Evolutionary conservation across 2,329 filamentous ascomycete genomes (phyloP).

Genomic region (Xylariales sp.): DNA sequence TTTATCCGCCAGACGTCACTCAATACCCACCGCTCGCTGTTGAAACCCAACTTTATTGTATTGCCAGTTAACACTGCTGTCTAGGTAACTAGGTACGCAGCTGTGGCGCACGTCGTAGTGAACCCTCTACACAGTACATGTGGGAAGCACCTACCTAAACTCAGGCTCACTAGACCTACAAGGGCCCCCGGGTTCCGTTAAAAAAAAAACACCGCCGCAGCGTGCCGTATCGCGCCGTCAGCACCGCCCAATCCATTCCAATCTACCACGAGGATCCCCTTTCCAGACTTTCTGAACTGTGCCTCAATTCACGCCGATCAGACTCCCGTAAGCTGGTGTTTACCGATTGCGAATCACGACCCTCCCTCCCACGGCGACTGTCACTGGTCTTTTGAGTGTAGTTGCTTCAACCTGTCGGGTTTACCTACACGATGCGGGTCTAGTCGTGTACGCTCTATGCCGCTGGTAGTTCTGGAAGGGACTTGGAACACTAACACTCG

Average conservation of each 20-base stretch:
- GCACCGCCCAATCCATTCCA: slow-evolving; percentile 4
- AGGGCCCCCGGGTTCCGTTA: no score
- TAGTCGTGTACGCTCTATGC: neutral
- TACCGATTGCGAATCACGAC: neutral
- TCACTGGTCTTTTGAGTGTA: neutral
- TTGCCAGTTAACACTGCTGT: no score
- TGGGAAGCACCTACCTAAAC: no score
- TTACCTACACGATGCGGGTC: slow-evolving; percentile 6
- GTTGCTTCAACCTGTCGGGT: neutral
- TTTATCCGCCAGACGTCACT: no score
- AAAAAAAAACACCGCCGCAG: neutral
- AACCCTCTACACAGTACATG: no score
- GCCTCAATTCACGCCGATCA: neutral
- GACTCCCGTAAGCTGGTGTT: neutral
- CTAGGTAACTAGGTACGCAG: no score
- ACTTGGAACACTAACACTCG: neutral
- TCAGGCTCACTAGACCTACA: no score
- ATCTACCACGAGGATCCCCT: slow-evolving; percentile 1
- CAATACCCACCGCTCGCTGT: neutral
- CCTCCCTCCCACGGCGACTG: neutral
- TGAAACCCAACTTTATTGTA: no score
- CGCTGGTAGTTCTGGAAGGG: neutral
- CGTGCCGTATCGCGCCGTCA: slow-evolving; percentile 6
- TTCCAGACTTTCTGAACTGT: neutral
- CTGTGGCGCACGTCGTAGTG: no score